Percentiles rank a stretch among this genome's conserved stretches.
phyloP scores from a whole-genome alignment of 192 early-diverging fungal genomes.

The Chytriomyces sp. region DNA sequence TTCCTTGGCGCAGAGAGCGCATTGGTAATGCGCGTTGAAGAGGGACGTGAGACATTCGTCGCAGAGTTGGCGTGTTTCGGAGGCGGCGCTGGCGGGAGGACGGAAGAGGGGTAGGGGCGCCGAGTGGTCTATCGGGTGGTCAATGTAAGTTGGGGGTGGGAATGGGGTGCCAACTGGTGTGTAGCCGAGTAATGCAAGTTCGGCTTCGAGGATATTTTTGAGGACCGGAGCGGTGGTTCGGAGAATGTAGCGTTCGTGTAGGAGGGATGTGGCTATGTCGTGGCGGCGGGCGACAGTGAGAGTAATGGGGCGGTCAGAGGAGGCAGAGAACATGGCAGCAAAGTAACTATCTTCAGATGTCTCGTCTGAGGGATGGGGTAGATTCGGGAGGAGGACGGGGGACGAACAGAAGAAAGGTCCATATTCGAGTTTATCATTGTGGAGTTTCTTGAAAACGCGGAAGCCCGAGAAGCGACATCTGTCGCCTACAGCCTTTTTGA shows the following conservation, averaged over 20 bases:
- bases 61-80: slow-evolving; percentile 47
- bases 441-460: slow-evolving; percentile 6
- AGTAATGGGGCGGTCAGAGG: background rate
- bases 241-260: slow-evolving; percentile 18
- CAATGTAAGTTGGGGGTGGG: background rate
- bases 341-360: background rate
- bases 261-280: background rate
- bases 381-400: background rate
- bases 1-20: slow-evolving; percentile 44
- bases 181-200: background rate
- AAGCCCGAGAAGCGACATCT: slow-evolving; percentile 13
- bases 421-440: background rate
- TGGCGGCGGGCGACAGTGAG: slow-evolving; percentile 1
- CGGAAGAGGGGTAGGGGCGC: too few species aligned
- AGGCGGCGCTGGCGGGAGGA: too few species aligned
- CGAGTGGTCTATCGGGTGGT: slow-evolving; percentile 16
- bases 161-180: background rate
- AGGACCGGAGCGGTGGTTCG: slow-evolving; percentile 6
- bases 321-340: background rate
- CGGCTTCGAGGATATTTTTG: background rate
- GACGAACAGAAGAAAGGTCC: background rate
- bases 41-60: slow-evolving; percentile 53
- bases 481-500: slow-evolving; percentile 12
- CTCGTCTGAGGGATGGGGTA: background rate
- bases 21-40: slow-evolving; percentile 45